Percentiles rank a stretch among this genome's conserved stretches.
phyloP scores from a whole-genome alignment of 2,329 filamentous ascomycete species.

The Fusarium subglutinans region DNA sequence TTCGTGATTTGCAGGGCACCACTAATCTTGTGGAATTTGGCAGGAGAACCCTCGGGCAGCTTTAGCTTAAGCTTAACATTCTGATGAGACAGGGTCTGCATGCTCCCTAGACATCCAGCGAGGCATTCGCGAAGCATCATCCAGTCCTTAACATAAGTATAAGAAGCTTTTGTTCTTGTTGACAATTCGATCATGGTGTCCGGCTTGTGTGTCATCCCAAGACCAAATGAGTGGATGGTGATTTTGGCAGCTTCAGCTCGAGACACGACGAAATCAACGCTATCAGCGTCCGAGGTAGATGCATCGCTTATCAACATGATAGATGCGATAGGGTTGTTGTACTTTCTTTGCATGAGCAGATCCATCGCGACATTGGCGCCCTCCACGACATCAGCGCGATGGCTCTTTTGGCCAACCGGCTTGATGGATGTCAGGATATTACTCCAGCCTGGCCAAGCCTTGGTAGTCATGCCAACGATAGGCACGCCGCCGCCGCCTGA shows the following conservation, averaged over 20 bases:
- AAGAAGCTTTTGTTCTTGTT: slow-evolving; percentile 93
- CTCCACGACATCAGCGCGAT: slow-evolving; percentile 95
- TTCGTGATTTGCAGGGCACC: slow-evolving; percentile 96
- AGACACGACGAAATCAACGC: slow-evolving; percentile 97
- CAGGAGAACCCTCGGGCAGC: slow-evolving; percentile 93
- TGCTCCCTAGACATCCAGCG: slow-evolving; percentile 88
- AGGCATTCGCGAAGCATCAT: slow-evolving; percentile 99
- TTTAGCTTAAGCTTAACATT: slow-evolving; percentile 96
- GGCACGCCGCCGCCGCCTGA: slow-evolving; percentile 93
- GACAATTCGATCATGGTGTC: slow-evolving; percentile 99
- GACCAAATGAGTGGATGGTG: slow-evolving; percentile 93
- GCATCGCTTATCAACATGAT: slow-evolving; percentile 98
- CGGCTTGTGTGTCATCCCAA: slow-evolving; percentile 96
- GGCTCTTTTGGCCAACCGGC: slow-evolving; percentile 94
- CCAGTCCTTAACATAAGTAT: slow-evolving; percentile 99
- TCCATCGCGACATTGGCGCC: slow-evolving; percentile 99
- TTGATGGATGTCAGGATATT: slow-evolving; percentile 88
- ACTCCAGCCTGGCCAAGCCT: slow-evolving; percentile 91
- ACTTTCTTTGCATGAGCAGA: slow-evolving; percentile 95
- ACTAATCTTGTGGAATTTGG: slow-evolving; percentile 98
- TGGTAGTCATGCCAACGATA: slow-evolving; percentile 97
- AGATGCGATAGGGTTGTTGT: slow-evolving; percentile 92
- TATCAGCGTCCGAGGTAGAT: slow-evolving; percentile 91
- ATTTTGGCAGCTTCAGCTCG: slow-evolving; percentile 98
- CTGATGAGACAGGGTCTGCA: slow-evolving; percentile 96